These are phyloP conservation scores for Sisymbrium altissimum DNA, from an alignment of 345 rosid genomes.

Conservation along the genomic window DNA sequence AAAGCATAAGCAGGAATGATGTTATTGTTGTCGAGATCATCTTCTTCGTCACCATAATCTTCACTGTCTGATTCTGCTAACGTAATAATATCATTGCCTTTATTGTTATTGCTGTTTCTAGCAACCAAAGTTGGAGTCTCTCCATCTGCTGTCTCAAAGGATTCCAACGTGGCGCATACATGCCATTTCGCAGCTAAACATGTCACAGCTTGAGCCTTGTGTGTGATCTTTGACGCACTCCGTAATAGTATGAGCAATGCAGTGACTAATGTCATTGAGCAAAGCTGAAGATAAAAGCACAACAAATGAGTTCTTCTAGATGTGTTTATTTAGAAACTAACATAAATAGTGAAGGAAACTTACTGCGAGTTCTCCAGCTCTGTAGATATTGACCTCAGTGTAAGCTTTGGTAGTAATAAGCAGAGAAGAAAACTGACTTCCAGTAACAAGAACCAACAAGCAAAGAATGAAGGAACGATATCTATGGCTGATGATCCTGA, in stretches of 20 bases:
- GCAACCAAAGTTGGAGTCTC: slow-evolving; percentile 57
- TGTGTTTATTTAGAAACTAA: neutral
- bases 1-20: slow-evolving; percentile 64
- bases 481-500: slow-evolving; percentile 89
- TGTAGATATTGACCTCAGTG: slow-evolving; percentile 48
- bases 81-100: slow-evolving; percentile 17
- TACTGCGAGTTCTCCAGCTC: slow-evolving; percentile 94
- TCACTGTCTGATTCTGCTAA: slow-evolving; percentile 45
- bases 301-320: neutral
- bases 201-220: slow-evolving; percentile 85
- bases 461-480: slow-evolving; percentile 62
- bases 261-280: slow-evolving; percentile 73
- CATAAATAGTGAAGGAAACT: slow-evolving; percentile 1
- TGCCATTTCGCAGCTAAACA: slow-evolving; percentile 97
- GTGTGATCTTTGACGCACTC: slow-evolving; percentile 88
- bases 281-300: slow-evolving; percentile 45
- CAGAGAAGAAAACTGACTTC: slow-evolving; percentile 82
- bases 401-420: slow-evolving; percentile 66
- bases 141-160: slow-evolving; percentile 56
- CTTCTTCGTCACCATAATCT: slow-evolving; percentile 73
- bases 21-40: slow-evolving; percentile 66
- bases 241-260: slow-evolving; percentile 64
- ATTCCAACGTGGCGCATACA: slow-evolving; percentile 72
- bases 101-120: slow-evolving; percentile 8
- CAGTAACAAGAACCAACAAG: slow-evolving; percentile 65